Evolutionary conservation across 2,329 filamentous ascomycete species (phyloP), one percentile per base, ranked within the genome.

Genomic region (Microcera coccophila): DNA sequence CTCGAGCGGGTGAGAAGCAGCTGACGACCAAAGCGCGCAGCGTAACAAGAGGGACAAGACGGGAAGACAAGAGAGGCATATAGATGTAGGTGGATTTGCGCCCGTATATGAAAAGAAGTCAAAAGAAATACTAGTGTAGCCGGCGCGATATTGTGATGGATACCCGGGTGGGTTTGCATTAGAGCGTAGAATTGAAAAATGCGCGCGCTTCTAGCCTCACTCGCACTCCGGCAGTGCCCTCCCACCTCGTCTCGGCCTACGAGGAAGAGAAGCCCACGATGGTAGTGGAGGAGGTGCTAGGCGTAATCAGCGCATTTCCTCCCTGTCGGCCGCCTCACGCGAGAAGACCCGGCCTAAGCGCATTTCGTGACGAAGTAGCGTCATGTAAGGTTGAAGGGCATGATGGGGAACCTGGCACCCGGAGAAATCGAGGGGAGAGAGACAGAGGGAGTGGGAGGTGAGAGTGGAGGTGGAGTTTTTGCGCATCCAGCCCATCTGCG

Each of bases 311-410:
- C 52, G 50, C 55, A 58, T 53, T 52, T 46, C 49, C 39, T 26
- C n/a, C n/a, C 7, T 28, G 26, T 28, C 42, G 47, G 54, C 55
- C 53, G 50, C 55, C 55, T 58, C 55, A 58, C 49, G 19, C 47
- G 34, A 45, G 33, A 39, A 26, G 24, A 12, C 22, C 22, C 7
- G 22, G 22, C 22, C 24, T 20, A 41, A 21, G 33, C 29, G 29
- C 29, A 32, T 32, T 16, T 32, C 11, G 29, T n/a, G 29, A 16
- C 29, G n/a, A 16, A 32, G 29, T 7, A 32, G 11, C n/a, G 29
- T 32, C 9, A 14, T 7, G 29, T 32, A 15, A 16, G 7, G 29
- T 7, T 26, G 12, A 7, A 26, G 12, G 22, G 22, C 12, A n/a
- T n/a, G n/a, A n/a, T n/a, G n/a, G n/a, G n/a, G n/a, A n/a, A n/a